Base-by-base conservation (phyloP, 306 rosid genomes). In the Trichosanthes truncata region DNA sequence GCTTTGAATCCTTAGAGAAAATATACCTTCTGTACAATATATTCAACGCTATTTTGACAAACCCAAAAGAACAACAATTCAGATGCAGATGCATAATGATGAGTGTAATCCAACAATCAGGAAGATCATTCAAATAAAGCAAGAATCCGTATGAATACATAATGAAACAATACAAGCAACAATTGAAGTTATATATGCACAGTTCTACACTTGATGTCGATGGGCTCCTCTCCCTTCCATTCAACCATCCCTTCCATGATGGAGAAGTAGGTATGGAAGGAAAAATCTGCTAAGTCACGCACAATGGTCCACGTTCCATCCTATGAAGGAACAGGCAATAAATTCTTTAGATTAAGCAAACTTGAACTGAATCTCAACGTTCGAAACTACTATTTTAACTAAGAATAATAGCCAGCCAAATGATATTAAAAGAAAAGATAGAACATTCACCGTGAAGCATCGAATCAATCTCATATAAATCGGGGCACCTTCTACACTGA, bases 261-360 rank as follows among this genome's bases (percentile, higher is more conserved):
- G 23, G 79, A 80, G 83, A 72, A 80, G 79, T 80, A 80, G 4
- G 83, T 73, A 61, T 80, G 83, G 83, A 80, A 80, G 51, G 79
- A 80, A 57, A 80, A 59, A 80, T 80, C 83, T 29, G 74, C 79
- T 73, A 72, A 80, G 74, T 80, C 83, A 7, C 79, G 79, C 9
- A 80, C 74, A 49, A 59, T 38, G 26, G 60, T 80, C 72, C 60
- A 57, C 3, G 83, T 80, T 25, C 83, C 83, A 80, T 74, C 83
- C 83, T 80, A 33, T 60, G 17, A 23, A 56, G 66, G 25, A 46
- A 71, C 26, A 8, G 23, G 33, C 33, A 49, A 23, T 18, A 7
- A 43, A 14, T 59, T 41, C 29, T 29, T 20, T 33, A 49, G 51
- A 53, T 3, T 20, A 80, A 36, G 45, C 31, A 73, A 60, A 18